These are phyloP conservation scores for Orbilia ellipsospora DNA, from an alignment of 2,329 filamentous ascomycete species.

Conservation along the genomic window DNA sequence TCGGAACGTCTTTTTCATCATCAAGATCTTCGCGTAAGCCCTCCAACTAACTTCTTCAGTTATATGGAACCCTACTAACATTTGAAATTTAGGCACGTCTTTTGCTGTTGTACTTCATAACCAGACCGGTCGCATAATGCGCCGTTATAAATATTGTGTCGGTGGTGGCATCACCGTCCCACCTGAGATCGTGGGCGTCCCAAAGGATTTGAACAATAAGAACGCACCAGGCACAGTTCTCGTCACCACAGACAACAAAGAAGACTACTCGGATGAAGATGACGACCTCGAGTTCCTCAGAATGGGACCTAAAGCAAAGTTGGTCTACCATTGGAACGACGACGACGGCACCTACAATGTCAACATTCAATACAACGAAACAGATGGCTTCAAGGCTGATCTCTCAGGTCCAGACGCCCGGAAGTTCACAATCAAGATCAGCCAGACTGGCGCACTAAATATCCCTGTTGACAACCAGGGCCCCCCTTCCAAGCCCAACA, in stretches of 20 bases:
- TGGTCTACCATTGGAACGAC: slow-evolving; percentile 50
- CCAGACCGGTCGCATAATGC: slow-evolving; percentile 48
- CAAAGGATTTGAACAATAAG: slow-evolving; percentile 29
- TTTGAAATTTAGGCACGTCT: slow-evolving; percentile 19
- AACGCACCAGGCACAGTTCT: slow-evolving; percentile 32
- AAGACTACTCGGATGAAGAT: slow-evolving; percentile 43
- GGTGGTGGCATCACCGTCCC: slow-evolving; percentile 41
- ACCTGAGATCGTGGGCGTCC: slow-evolving; percentile 35
- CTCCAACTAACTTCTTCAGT: neutral
- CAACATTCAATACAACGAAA: slow-evolving; percentile 44
- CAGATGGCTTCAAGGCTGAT: slow-evolving; percentile 46
- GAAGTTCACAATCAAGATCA: slow-evolving; percentile 42
- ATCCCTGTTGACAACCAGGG: neutral
- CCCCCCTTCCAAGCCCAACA: neutral
- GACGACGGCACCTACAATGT: slow-evolving; percentile 47
- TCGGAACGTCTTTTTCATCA: neutral
- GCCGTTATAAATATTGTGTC: slow-evolving; percentile 42
- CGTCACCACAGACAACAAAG: slow-evolving; percentile 46
- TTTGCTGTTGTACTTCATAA: slow-evolving; percentile 50
- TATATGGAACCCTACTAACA: neutral
- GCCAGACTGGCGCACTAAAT: slow-evolving; percentile 36
- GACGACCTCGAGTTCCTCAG: slow-evolving; percentile 43
- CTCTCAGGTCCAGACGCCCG: slow-evolving; percentile 33
- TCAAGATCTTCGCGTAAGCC: slow-evolving; percentile 12
- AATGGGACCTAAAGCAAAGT: slow-evolving; percentile 33